A percentile compares a stretch with the other conserved stretches of the same genome.
Conservation (phyloP, 1,284 basidiomycete species). For the Irpex sp. region DNA sequence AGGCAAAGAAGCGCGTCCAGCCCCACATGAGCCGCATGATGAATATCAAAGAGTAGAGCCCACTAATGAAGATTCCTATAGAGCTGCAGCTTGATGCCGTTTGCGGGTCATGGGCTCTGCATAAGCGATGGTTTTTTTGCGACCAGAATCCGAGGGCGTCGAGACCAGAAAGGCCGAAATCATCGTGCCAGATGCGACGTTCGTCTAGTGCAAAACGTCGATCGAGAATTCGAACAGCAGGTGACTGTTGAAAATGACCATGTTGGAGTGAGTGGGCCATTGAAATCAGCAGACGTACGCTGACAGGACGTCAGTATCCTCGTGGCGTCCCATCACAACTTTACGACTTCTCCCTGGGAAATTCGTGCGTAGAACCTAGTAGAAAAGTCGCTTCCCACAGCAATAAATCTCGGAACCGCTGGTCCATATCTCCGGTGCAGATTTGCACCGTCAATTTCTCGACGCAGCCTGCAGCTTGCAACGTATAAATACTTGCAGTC, state of each 20-base stretch:
- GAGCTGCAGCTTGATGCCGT: not conserved
- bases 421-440: not conserved
- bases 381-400: not conserved
- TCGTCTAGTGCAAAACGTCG: not conserved
- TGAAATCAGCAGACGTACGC: not conserved
- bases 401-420: not conserved
- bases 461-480: not conserved
- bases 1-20: not conserved
- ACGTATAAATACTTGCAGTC: too few species aligned
- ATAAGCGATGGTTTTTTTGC: not conserved
- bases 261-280: not conserved
- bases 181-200: not conserved
- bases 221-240: not conserved
- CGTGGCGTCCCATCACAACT: slow-evolving; percentile 7
- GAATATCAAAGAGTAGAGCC: not conserved
- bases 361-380: not conserved
- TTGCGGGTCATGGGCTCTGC: not conserved
- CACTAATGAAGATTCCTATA: not conserved
- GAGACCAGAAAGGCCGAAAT: not conserved
- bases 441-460: not conserved
- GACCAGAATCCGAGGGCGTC: too few species aligned
- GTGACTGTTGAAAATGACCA: not conserved
- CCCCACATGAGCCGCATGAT: not conserved
- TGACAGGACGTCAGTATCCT: slow-evolving; percentile 15
- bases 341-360: not conserved